A percentile compares a stretch with the other conserved stretches of the same genome.
Conservation (phyloP, 2,329 filamentous ascomycete genomes). For the Pseudogymnoascus sp. region DNA sequence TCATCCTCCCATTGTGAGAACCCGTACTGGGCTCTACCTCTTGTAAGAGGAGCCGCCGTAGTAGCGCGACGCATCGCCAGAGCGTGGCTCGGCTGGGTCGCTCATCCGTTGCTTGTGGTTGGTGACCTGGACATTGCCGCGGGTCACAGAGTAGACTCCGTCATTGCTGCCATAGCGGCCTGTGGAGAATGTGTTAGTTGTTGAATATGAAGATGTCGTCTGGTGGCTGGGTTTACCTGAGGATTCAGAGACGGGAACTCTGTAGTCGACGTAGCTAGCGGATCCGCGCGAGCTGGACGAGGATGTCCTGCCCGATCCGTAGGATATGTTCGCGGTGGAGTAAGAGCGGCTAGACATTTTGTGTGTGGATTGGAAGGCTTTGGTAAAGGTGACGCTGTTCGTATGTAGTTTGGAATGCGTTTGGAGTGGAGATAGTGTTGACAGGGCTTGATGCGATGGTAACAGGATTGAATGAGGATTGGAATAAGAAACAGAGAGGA, state of each 20-base stretch:
- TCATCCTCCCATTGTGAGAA: neutral
- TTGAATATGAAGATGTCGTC: neutral
- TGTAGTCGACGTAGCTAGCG: neutral
- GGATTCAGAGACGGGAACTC: neutral
- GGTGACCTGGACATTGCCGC: slow-evolving; percentile 6
- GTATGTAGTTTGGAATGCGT: neutral
- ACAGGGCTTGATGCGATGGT: neutral
- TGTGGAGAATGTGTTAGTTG: neutral
- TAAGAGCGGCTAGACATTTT: neutral
- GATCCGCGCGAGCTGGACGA: slow-evolving; percentile 1
- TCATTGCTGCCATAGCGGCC: neutral
- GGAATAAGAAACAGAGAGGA: slow-evolving; percentile 2
- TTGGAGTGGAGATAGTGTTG: neutral
- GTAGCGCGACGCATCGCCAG: neutral
- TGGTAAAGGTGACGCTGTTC: neutral
- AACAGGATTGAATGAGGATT: neutral
- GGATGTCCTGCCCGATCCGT: neutral
- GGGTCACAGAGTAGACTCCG: neutral
- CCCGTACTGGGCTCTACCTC: neutral
- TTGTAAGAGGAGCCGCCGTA: neutral
- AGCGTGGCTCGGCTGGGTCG: neutral
- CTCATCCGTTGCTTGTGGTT: slow-evolving; percentile 1
- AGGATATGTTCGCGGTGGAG: neutral
- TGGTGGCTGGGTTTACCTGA: neutral
- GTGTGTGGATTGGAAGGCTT: neutral